A percentile compares a stretch with the other conserved stretches of the same genome.
Conservation (phyloP, 352 stramenopile species). For the Phytophthora citrophthora region DNA sequence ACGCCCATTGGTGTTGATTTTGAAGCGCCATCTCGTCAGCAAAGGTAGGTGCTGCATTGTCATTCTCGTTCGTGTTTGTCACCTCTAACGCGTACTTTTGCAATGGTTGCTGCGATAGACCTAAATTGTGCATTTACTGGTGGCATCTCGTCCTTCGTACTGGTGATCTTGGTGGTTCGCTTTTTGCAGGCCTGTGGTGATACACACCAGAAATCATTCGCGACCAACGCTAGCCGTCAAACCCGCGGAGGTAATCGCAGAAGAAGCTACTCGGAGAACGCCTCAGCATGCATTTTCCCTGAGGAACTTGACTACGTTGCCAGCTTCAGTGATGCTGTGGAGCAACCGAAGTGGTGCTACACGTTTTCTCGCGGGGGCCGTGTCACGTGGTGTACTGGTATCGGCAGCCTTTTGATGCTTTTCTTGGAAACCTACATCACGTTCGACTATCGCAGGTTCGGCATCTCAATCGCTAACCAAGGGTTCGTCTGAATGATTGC, state of each 20-base stretch:
- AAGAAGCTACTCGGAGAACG: conserved; percentile 45
- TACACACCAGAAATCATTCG: conserved; percentile 62
- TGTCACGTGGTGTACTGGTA: conserved; percentile 69
- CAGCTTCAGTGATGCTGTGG: conserved; percentile 6
- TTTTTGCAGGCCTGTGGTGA: conserved; percentile 92
- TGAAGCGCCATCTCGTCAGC: conserved; percentile 89
- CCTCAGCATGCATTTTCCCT: conserved; percentile 14
- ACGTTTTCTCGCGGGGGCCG: conserved; percentile 69
- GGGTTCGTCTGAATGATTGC: conserved; percentile 46
- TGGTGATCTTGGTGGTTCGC: conserved; percentile 95
- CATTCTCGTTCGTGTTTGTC: neutral
- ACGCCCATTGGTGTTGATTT: conserved; percentile 93
- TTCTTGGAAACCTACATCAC: conserved; percentile 88
- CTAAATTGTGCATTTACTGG: conserved; percentile 95
- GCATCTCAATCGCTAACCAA: conserved; percentile 73
- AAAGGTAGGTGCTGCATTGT: conserved; percentile 40
- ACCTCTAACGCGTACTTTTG: conserved; percentile 24
- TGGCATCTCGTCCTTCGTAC: conserved; percentile 95
- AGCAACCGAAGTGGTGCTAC: conserved; percentile 59
- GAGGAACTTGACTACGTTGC: conserved; percentile 30
- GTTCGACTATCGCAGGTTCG: conserved; percentile 85
- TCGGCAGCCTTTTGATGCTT: conserved; percentile 77
- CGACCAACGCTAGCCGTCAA: conserved; percentile 25
- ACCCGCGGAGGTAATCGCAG: conserved; percentile 21
- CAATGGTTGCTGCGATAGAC: conserved; percentile 54